Percentiles rank a stretch among this genome's conserved stretches.
phyloP scores from a whole-genome alignment of 257 asterid genomes.

The Solanum raphanifolium region DNA sequence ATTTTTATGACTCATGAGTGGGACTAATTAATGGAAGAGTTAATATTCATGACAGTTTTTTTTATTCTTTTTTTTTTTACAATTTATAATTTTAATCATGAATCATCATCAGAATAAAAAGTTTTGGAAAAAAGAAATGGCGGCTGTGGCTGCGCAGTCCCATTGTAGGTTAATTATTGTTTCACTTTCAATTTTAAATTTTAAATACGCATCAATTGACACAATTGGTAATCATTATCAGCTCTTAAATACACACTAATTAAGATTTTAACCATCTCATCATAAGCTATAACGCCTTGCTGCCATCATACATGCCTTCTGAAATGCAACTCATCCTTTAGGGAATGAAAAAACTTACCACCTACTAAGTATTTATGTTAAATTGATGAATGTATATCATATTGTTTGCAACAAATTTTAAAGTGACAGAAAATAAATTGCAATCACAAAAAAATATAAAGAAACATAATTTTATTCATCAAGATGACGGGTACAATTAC shows the following conservation, averaged over 20 bases:
- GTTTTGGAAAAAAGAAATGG: conserved; percentile 27
- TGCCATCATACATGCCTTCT: background rate
- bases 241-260: conserved; percentile 28
- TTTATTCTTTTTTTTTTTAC: too few species aligned
- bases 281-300: background rate
- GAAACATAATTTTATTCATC: too few species aligned
- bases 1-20: conserved; percentile 3
- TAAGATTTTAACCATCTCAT: background rate
- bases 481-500: too few species aligned
- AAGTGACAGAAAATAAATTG: too few species aligned
- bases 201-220: background rate
- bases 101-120: conserved; percentile 9
- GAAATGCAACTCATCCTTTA: background rate
- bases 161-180: background rate
- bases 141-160: conserved; percentile 32
- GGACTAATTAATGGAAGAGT: background rate
- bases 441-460: too few species aligned
- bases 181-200: background rate
- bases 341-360: background rate
- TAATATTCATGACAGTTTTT: background rate
- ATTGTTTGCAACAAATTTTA: too few species aligned
- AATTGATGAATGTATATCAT: background rate
- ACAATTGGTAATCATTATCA: conserved; percentile 27
- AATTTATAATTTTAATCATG: background rate
- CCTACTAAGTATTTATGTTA: background rate